Evolutionary conservation across 2,329 filamentous ascomycete genomes (phyloP), one percentile per base, ranked within the genome.

Genomic region (Fragosphaeria purpurea): DNA sequence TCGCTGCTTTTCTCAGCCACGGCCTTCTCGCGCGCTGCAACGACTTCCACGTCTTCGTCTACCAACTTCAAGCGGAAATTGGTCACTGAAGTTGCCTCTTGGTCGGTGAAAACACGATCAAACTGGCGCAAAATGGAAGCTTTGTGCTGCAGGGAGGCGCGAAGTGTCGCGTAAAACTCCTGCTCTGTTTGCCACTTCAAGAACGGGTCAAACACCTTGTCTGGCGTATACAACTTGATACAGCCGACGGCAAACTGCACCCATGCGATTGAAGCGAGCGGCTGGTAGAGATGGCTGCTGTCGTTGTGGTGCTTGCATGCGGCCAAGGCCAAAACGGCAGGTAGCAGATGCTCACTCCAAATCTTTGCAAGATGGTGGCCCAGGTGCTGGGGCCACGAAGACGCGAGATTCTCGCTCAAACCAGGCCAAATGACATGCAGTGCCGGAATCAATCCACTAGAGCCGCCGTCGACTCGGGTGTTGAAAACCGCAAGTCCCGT

Each of bases 161-260:
- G 75, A 40, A 85, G 72, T 51, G 81, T 71, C 42, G 72, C 63
- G 49, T 76, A 72, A 48, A 76, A 78, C 42, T 75, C 70, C 22
- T 80, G 77, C 58, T 88, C 83, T 13, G 95, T 76, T 47, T 77
- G 71, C 5, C 79, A 77, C 47, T 77, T 72, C 52, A 83, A 71
- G 53, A 83, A 78, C 1, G 93, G 93, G 64, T 98, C 93, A 60
- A 91, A 93, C 4, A 86, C 77, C 57, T 84, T 83, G 64, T 95
- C 85, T 0, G 94, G 90, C 3, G 97, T 82, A 61, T 91, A 96
- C 3, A 96, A 73, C 55, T 79, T 78, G 45, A 97, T 72, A 40
- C 84, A 79, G 12, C 83, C 83, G 22, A 90, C 67, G 2, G 87
- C 84, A 53, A 95, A 82, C 47, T 85, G 75, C 33, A 89, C 74